Conservation (phyloP, 2,329 filamentous ascomycete species). For the Gnomoniopsis smithogilvyi region DNA sequence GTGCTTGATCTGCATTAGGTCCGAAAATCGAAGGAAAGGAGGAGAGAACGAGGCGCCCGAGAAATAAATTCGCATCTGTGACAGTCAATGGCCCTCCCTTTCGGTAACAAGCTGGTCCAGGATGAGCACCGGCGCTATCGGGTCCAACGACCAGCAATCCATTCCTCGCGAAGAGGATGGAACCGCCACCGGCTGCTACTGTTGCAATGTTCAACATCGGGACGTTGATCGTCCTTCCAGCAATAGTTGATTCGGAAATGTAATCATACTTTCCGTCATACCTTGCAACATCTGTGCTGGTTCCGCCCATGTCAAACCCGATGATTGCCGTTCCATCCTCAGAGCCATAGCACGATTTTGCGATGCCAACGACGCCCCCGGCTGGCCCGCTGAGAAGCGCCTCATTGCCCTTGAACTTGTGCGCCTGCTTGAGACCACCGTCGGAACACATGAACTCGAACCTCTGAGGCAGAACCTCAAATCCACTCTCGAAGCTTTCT, state of each 20-base stretch:
- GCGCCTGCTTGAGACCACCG: slow-evolving; percentile 44
- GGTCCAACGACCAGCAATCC: slow-evolving; percentile 70
- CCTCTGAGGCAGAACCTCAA: slow-evolving; percentile 55
- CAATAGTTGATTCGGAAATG: slow-evolving; percentile 69
- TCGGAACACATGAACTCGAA: slow-evolving; percentile 66
- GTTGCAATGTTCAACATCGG: slow-evolving; percentile 75
- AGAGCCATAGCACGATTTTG: slow-evolving; percentile 64
- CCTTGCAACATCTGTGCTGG: slow-evolving; percentile 67
- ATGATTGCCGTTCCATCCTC: slow-evolving; percentile 63
- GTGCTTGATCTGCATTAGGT: slow-evolving; percentile 56
- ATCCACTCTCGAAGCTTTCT: slow-evolving; percentile 61
- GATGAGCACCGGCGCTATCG: slow-evolving; percentile 68
- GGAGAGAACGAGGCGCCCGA: slow-evolving; percentile 58
- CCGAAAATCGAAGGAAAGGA: slow-evolving; percentile 72
- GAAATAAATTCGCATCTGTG: slow-evolving; percentile 61
- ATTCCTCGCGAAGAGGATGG: slow-evolving; percentile 62
- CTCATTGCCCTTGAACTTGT: slow-evolving; percentile 59
- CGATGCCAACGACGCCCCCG: slow-evolving; percentile 70
- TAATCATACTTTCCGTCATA: slow-evolving; percentile 69
- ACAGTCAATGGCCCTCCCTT: slow-evolving; percentile 69
- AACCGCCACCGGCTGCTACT: slow-evolving; percentile 52
- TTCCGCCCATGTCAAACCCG: slow-evolving; percentile 51
- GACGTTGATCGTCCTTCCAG: slow-evolving; percentile 67
- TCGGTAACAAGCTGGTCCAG: slow-evolving; percentile 69
- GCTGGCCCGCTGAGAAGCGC: slow-evolving; percentile 67